Conservation (phyloP, 164 flowering plant species). For the Umbellularia californica region DNA sequence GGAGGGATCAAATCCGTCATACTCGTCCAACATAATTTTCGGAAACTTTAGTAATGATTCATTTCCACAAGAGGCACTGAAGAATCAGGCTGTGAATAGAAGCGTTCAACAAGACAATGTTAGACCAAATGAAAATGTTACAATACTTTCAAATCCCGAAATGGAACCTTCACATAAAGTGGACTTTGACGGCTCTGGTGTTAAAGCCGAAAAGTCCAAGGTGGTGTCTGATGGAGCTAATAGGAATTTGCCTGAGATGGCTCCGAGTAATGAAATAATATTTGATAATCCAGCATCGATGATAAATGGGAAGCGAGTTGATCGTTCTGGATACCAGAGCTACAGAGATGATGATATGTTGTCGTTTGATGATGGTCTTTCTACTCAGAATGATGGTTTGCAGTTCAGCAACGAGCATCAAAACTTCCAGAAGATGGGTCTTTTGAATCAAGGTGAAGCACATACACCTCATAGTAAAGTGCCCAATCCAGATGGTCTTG, state of each 20-base stretch:
- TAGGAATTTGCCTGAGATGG: slow-evolving; percentile 9
- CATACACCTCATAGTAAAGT: slow-evolving; percentile 1
- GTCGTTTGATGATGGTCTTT: slow-evolving; percentile 18
- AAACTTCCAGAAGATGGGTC: slow-evolving; percentile 19
- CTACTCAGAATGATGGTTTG: slow-evolving; percentile 18
- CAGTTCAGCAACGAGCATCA: slow-evolving; percentile 23
- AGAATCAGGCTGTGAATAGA: slow-evolving; percentile 5
- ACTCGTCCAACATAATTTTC: slow-evolving; percentile 6
- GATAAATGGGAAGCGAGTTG: not conserved
- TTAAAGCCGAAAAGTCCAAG: slow-evolving; percentile 10
- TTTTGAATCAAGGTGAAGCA: not conserved
- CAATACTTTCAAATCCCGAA: not conserved
- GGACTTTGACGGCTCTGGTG: not conserved
- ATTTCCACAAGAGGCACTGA: slow-evolving; percentile 10
- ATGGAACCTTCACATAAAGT: not conserved
- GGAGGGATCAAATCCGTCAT: slow-evolving; percentile 7
- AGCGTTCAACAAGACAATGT: not conserved
- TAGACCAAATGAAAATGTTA: not conserved
- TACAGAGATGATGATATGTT: not conserved
- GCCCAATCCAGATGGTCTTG: slow-evolving; percentile 31
- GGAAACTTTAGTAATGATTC: slow-evolving; percentile 1
- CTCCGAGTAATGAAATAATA: slow-evolving; percentile 9
- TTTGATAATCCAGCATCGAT: not conserved
- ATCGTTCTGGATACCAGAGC: not conserved
- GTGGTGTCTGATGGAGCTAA: slow-evolving; percentile 12